Evolutionary conservation across 805 yeast genomes (phyloP), one percentile per base, ranked within the genome.

Genomic region (Hanseniaspora taiwanica): DNA sequence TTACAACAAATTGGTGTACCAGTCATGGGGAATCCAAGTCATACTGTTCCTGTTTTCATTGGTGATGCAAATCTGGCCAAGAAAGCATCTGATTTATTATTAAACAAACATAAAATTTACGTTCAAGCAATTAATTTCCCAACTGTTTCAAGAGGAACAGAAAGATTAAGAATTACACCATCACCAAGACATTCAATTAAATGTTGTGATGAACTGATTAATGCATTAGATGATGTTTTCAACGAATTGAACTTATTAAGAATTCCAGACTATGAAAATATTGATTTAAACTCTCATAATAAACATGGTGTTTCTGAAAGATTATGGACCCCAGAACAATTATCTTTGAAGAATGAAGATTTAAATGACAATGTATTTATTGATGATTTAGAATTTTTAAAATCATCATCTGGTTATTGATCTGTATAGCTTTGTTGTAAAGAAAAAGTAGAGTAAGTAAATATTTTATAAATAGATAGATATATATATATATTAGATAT

Each of bases 91-190:
- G 98, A 91, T 60, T 59, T 81, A 60, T 74, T 91, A 55, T 76
- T 91, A 69, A 72, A 80, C 47, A 76, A 81, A 52, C 81, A 86
- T 64, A 71, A 74, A 48, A 87, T 91, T 58, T 91, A 91, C 56
- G 98, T 93, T 36, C 99, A 91, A 66, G 96, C 97, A 36, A 91
- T 91, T 60, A 91, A 91, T 67, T 91, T 81, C 76, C 99, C 99
- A 45, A 91, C 98, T 19, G 98, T 91, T 45, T 80, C 96, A 16
- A 77, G 81, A 50, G 98, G 98, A 45, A 80, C 86, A 48, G 99
- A 91, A 66, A 78, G 98, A 59, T 74, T 91, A 54, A 78, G 99
- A 65, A 77, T 91, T 56, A 91, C 99, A n/a, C 97, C 99, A 42
- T 87, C 98, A 33, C 99, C 99, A 27, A 96, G 96, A 40, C 99